A percentile compares a stretch with the other conserved stretches of the same genome.
Conservation (phyloP, 2,329 filamentous ascomycete species). For the Microsporum audouinii region DNA sequence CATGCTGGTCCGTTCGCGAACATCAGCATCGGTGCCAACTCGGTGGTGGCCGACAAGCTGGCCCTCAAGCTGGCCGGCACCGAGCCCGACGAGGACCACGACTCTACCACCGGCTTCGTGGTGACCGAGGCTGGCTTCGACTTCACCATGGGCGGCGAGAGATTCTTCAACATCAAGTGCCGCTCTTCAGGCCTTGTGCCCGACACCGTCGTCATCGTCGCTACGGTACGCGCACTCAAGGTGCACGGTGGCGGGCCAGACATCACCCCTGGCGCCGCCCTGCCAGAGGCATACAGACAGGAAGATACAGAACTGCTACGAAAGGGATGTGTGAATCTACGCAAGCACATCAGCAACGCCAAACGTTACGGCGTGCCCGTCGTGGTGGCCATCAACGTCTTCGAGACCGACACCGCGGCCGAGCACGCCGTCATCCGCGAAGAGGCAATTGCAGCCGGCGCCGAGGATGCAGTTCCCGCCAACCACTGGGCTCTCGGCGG, state of each 20-base stretch:
- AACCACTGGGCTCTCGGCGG: conserved; percentile 98
- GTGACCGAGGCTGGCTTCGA: conserved; percentile 97
- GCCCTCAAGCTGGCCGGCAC: conserved; percentile 93
- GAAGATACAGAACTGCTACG: conserved; percentile 90
- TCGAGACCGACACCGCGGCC: conserved; percentile 83
- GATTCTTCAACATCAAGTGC: conserved; percentile 99
- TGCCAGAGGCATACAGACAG: conserved; percentile 79
- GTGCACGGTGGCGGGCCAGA: conserved; percentile 94
- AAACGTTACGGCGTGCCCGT: conserved; percentile 83
- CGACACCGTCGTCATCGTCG: conserved; percentile 88
- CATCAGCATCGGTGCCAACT: conserved; percentile 94
- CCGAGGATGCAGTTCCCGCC: conserved; percentile 82
- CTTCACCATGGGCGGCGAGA: conserved; percentile 98
- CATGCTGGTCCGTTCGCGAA: conserved; percentile 97
- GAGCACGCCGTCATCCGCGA: conserved; percentile 83
- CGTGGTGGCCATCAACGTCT: conserved; percentile 94
- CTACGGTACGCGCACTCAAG: conserved; percentile 90
- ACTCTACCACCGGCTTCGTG: conserved; percentile 76
- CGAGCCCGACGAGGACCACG: conserved; percentile 76
- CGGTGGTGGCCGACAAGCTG: conserved; percentile 86
- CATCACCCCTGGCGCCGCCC: conserved; percentile 71
- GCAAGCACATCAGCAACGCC: conserved; percentile 89
- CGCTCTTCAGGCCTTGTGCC: conserved; percentile 84
- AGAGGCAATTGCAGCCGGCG: conserved; percentile 81
- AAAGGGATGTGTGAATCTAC: conserved; percentile 82